Base-by-base conservation (phyloP, 768 basidiomycete genomes). In the Sarcodon aspratus region DNA sequence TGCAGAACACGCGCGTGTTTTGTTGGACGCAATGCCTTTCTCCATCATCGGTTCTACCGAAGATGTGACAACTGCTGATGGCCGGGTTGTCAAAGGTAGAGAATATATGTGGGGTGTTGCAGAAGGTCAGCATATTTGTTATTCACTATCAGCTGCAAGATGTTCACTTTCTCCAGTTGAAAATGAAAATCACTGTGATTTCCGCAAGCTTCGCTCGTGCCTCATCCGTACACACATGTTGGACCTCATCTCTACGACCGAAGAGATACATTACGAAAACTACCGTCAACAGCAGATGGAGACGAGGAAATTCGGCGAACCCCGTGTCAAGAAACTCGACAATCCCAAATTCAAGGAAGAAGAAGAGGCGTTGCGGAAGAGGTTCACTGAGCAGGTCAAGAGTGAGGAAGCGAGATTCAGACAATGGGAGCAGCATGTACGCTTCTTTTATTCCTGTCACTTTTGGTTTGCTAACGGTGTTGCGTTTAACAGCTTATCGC, bases 101-200 rank as follows among this genome's bases (percentile, higher is more conserved):
- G 90, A 98, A 67, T 99, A 99, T 63, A 80, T 95, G 11, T 99
- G 96, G 96, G 96, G 96, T 74, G 93, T 99, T n/a, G 96, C 96
- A 8, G 96, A 99, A 74, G 90, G 90, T 90, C 36, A 45, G 73
- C 66, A 21, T 6, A 27, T 48, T 34, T 48, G 38, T 34, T 38
- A 45, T 32, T 35, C 47, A 17, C 37, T 17, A 33, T 49, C 35
- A 27, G 31, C 27, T 9, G 38, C 46, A 10, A 6, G 36, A 31
- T 40, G 31, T 48, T 36, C 48, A 33, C 40, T 44, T 7, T 21
- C 12, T 27, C 4, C 58, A 92, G 95, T 99, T 52, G 96, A 99
- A 69, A 98, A 99, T 63, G 96, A 99, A 71, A 85, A 85, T 64
- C 96, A 99, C 70, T 99, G 96, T 64, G 96, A 98, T 69, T 99